Conservation (phyloP, 768 basidiomycete species). For the Termitomyces sp. region DNA sequence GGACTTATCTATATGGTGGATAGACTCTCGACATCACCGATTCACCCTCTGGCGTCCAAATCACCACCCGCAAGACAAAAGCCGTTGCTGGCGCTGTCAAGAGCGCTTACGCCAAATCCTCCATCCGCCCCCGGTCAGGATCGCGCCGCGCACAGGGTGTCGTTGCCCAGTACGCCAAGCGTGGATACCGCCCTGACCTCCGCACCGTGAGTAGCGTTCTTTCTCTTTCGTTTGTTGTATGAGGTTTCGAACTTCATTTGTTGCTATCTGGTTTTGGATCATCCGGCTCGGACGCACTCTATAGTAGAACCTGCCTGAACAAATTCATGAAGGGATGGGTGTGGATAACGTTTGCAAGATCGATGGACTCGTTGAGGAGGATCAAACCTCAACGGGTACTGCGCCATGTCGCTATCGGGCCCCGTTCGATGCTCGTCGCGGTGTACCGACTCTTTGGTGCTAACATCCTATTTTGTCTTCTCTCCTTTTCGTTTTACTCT, state of each 20-base stretch:
- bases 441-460: constrained; percentile 68
- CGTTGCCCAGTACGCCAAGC: constrained; percentile 50
- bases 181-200: constrained; percentile 74
- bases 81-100: constrained; percentile 47
- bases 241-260: constrained; percentile 6
- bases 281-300: constrained; percentile 49
- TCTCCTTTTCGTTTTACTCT: constrained; percentile 12
- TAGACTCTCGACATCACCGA: constrained; percentile 66
- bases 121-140: constrained; percentile 65
- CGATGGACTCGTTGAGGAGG: constrained; percentile 41
- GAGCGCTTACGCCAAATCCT: constrained; percentile 38
- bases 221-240: not conserved
- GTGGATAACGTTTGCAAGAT: constrained; percentile 92
- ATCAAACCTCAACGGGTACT: constrained; percentile 55
- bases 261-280: constrained; percentile 10
- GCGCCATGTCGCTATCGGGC: constrained; percentile 78
- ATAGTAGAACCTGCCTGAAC: constrained; percentile 90
- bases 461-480: constrained; percentile 37
- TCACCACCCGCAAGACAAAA: constrained; percentile 62
- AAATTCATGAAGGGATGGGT: constrained; percentile 71
- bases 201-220: constrained; percentile 53
- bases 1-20: not conserved
- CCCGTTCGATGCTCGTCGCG: constrained; percentile 56
- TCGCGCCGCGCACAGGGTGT: constrained; percentile 65
- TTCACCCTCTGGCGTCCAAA: constrained; percentile 47